These are phyloP conservation scores for Boletus sp. DNA, from an alignment of 1,284 basidiomycete species.

Conservation along the genomic window DNA sequence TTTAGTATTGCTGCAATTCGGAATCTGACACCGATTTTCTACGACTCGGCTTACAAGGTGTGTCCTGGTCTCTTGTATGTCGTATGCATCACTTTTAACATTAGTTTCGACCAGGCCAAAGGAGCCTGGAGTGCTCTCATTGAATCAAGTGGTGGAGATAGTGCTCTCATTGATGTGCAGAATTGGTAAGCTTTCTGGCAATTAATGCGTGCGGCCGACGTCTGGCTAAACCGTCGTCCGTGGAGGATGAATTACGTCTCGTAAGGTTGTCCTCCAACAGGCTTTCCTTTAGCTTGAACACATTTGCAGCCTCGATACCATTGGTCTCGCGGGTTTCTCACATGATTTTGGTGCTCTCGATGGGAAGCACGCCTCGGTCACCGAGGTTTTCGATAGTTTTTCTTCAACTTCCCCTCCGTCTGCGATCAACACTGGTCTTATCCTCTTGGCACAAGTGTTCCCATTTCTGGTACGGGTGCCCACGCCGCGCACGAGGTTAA, in stretches of 20 bases:
- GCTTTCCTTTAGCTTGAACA: neutral
- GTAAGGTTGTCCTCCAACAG: constrained; percentile 26
- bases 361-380: constrained; percentile 43
- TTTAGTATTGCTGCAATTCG: constrained; percentile 14
- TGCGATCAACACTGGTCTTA: constrained; percentile 31
- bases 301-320: constrained; percentile 30
- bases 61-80: constrained; percentile 10
- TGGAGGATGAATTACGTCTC: constrained; percentile 47
- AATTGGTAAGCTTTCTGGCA: constrained; percentile 14
- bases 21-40: constrained; percentile 21
- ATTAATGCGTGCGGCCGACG: neutral
- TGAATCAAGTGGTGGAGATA: constrained; percentile 32
- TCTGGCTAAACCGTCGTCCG: neutral
- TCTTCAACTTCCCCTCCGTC: constrained; percentile 22
- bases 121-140: constrained; percentile 47
- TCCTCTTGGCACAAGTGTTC: constrained; percentile 40
- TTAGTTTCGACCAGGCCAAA: constrained; percentile 35
- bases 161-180: constrained; percentile 49
- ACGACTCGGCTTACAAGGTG: constrained; percentile 46
- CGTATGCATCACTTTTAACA: neutral
- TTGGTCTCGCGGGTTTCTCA: constrained; percentile 52
- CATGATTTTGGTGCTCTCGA: constrained; percentile 31
- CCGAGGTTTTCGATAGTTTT: constrained; percentile 40
- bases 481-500: constrained; percentile 34
- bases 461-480: constrained; percentile 44